These are phyloP conservation scores for Eurotiales sp. DNA, from an alignment of 2,329 filamentous ascomycete species.

Conservation along the genomic window DNA sequence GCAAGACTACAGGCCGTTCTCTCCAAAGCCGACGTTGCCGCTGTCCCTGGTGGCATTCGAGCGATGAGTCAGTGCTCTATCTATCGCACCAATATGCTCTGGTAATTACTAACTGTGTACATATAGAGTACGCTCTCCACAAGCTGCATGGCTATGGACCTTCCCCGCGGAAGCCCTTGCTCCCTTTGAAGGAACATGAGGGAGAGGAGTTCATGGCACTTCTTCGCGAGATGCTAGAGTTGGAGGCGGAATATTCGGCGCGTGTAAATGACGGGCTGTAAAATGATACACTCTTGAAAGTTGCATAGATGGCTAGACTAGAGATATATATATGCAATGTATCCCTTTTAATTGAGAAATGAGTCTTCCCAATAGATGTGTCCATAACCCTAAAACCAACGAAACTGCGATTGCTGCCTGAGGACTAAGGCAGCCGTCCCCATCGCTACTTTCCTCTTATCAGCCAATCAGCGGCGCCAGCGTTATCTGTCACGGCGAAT, in stretches of 20 bases:
- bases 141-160: conserved; percentile 20
- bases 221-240: conserved; percentile 17
- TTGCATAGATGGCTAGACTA: too few relatives aligned
- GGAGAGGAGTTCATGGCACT: conserved; percentile 18
- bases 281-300: too few relatives aligned
- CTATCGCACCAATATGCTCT: neutral
- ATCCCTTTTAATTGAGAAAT: too few relatives aligned
- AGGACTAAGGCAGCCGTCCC: too few relatives aligned
- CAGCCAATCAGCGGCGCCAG: too few relatives aligned
- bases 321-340: too few relatives aligned
- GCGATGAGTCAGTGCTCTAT: conserved; percentile 23
- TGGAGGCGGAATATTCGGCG: conserved; percentile 14
- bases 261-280: too few relatives aligned
- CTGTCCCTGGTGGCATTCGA: conserved; percentile 21
- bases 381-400: too few relatives aligned
- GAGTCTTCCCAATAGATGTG: too few relatives aligned
- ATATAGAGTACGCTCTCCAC: conserved; percentile 21
- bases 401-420: too few relatives aligned
- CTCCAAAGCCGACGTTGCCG: conserved; percentile 21
- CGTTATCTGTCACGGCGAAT: too few relatives aligned
- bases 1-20: conserved; percentile 19
- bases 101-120: neutral
- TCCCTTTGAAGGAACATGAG: conserved; percentile 18
- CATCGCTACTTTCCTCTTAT: too few relatives aligned
- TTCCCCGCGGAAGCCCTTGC: conserved; percentile 19